Conservation (phyloP, 2,329 filamentous ascomycete species). For the Purpureocillium lavendulum region DNA sequence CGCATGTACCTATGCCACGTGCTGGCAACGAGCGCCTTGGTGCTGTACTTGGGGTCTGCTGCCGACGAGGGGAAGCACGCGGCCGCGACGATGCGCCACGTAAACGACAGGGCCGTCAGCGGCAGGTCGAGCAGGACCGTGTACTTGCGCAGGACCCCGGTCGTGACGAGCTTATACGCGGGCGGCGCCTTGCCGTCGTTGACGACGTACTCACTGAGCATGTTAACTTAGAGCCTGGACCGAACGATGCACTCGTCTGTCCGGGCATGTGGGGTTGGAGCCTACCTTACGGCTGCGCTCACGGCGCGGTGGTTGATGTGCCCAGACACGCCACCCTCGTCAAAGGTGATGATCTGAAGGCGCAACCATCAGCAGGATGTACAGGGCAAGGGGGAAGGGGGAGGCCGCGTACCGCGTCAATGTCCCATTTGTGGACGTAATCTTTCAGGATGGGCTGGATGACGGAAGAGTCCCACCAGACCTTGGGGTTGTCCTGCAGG, state of each 20-base stretch:
- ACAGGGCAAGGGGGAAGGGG: background rate
- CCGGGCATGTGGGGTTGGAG: background rate
- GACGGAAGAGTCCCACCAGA: slow-evolving; percentile 27
- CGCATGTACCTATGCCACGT: slow-evolving; percentile 24
- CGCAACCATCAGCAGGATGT: slow-evolving; percentile 1
- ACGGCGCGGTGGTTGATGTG: slow-evolving; percentile 32
- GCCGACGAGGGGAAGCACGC: slow-evolving; percentile 10
- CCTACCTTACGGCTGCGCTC: slow-evolving; percentile 27
- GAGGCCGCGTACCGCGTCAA: slow-evolving; percentile 22
- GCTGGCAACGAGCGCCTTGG: slow-evolving; percentile 25
- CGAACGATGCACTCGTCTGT: too few relatives aligned
- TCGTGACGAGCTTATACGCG: slow-evolving; percentile 26
- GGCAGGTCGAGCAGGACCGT: slow-evolving; percentile 27
- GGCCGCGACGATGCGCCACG: slow-evolving; percentile 11
- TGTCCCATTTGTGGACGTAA: slow-evolving; percentile 25
- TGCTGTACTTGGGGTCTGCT: slow-evolving; percentile 8
- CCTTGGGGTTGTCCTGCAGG: slow-evolving; percentile 27
- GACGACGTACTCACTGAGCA: slow-evolving; percentile 17
- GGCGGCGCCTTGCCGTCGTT: slow-evolving; percentile 20
- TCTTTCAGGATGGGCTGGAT: slow-evolving; percentile 22
- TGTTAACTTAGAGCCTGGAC: background rate
- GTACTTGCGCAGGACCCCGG: slow-evolving; percentile 26
- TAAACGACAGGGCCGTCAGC: slow-evolving; percentile 26
- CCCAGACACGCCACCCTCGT: slow-evolving; percentile 28
- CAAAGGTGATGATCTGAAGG: slow-evolving; percentile 29